A percentile compares a stretch with the other conserved stretches of the same genome.
Conservation (phyloP, 495 filamentous ascomycete genomes). For the Lichenothelia convexa region DNA sequence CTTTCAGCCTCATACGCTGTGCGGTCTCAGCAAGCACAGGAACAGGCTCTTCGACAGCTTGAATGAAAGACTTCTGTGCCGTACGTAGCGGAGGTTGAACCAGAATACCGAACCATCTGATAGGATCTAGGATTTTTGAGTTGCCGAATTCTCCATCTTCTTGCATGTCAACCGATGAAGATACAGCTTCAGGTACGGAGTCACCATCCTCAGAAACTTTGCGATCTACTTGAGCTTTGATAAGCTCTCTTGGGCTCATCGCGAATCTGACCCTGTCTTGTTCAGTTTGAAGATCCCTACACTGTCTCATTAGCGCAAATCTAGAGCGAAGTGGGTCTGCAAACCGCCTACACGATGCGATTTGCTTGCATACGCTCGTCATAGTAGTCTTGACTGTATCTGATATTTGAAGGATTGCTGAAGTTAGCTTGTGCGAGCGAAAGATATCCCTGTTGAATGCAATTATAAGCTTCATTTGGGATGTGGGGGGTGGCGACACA, state of each 20-base stretch:
- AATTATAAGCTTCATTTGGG: no score
- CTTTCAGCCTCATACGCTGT: slow-evolving; percentile 15
- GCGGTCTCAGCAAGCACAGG: slow-evolving; percentile 11
- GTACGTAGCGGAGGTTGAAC: slow-evolving; percentile 23
- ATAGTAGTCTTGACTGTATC: slow-evolving; percentile 28
- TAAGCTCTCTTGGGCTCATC: no score
- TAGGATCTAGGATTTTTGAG: slow-evolving; percentile 16
- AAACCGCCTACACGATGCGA: no score
- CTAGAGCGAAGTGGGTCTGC: no score
- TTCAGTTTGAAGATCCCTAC: no score
- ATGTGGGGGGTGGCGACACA: no score
- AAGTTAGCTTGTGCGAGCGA: slow-evolving; percentile 29
- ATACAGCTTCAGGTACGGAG: slow-evolving; percentile 3
- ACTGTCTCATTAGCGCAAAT: no score
- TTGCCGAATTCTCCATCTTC: not conserved
- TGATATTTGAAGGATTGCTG: slow-evolving; percentile 10
- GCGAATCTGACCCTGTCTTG: no score
- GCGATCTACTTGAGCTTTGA: no score
- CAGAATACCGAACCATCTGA: slow-evolving; percentile 29
- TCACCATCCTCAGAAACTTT: not conserved
- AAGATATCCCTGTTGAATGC: slow-evolving; percentile 18
- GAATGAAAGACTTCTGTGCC: slow-evolving; percentile 19
- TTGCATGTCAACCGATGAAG: not conserved
- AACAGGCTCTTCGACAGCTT: slow-evolving; percentile 16
- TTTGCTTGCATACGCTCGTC: slow-evolving; percentile 27